Evolutionary conservation across 129 eudicot species (phyloP), one percentile per base, ranked within the genome.

Genomic region (Flaveria robusta): DNA sequence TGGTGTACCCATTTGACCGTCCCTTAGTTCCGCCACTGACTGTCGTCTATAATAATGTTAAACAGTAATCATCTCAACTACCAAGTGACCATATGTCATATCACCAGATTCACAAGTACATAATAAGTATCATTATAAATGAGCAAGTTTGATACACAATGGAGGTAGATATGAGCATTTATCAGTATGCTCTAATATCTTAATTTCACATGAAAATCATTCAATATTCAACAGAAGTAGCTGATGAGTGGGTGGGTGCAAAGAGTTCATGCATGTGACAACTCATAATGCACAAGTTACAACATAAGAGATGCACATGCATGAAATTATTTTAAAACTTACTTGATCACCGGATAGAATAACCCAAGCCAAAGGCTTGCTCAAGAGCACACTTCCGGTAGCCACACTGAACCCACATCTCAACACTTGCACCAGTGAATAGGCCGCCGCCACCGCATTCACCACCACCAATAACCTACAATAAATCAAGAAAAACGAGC

Each of bases 331-430:
- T n/a, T n/a, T 55, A 9, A 55, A 55, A 54, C 24, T 54, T 75
- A 92, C 97, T 89, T 92, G 96, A 84, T 92, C 96, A 51, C 88
- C 91, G 72, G 96, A 89, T 80, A 92, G 86, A 62, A 92, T 89
- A 78, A 79, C 86, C 93, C 96, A 92, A 79, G 97, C 93, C 85
- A 89, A 86, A 76, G 97, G 91, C 83, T 92, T 92, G 86, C 72
- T 92, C 83, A 89, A 92, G 58, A 92, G 78, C 72, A 89, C 88
- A 84, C 75, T 84, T 74, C 96, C 89, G 72, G 83, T 89, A 39
- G 87, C 66, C 88, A 92, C 88, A 77, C 91, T 83, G 75, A 86
- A 71, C 8, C 81, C 82, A 84, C 97, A 92, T 86, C 96, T 87
- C 78, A 89, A 34, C 37, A 85, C 78, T 50, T 92, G 97, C 52